Percentiles rank a stretch among this genome's conserved stretches.
Evolutionary conservation across 2,329 filamentous ascomycete genomes (phyloP).

Genomic region (Neofusicoccum kwambonambiense): DNA sequence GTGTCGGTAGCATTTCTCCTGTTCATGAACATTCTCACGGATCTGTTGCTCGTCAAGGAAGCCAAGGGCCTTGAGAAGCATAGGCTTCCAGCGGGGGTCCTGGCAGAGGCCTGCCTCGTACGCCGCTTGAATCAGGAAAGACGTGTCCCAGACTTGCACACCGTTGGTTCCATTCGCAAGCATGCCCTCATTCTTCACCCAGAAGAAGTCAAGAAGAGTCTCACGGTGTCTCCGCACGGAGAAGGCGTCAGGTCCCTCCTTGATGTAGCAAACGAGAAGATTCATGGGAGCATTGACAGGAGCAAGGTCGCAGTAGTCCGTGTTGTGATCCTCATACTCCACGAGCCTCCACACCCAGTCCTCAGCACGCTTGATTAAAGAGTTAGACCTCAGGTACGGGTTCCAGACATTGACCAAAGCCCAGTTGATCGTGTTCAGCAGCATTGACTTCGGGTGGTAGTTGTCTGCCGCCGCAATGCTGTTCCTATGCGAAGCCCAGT

Average conservation of each 20-base stretch:
- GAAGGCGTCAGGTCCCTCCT: slow-evolving; percentile 72
- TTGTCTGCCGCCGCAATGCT: slow-evolving; percentile 78
- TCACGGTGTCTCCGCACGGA: slow-evolving; percentile 76
- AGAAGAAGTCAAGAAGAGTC: slow-evolving; percentile 80
- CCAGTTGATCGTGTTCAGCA: slow-evolving; percentile 79
- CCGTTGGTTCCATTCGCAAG: slow-evolving; percentile 94
- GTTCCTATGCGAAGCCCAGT: slow-evolving; percentile 77
- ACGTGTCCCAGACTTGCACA: slow-evolving; percentile 96
- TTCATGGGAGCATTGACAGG: slow-evolving; percentile 93
- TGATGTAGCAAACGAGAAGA: slow-evolving; percentile 78
- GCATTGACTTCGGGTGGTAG: slow-evolving; percentile 86
- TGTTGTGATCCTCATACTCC: slow-evolving; percentile 90
- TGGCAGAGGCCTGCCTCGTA: slow-evolving; percentile 76
- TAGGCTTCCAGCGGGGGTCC: slow-evolving; percentile 73
- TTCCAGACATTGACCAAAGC: slow-evolving; percentile 76
- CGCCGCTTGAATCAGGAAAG: slow-evolving; percentile 81
- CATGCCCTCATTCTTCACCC: slow-evolving; percentile 92
- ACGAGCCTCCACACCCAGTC: slow-evolving; percentile 80
- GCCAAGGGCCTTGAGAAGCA: slow-evolving; percentile 77
- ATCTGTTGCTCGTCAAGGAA: slow-evolving; percentile 94
- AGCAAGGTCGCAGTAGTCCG: slow-evolving; percentile 79
- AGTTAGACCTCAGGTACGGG: slow-evolving; percentile 68
- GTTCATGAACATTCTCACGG: slow-evolving; percentile 74
- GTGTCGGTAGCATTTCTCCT: slow-evolving; percentile 82
- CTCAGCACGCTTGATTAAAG: slow-evolving; percentile 70